phyloP scores from a whole-genome alignment of 371 early-diverging fungal genomes.

The Smittium mucronatum region DNA sequence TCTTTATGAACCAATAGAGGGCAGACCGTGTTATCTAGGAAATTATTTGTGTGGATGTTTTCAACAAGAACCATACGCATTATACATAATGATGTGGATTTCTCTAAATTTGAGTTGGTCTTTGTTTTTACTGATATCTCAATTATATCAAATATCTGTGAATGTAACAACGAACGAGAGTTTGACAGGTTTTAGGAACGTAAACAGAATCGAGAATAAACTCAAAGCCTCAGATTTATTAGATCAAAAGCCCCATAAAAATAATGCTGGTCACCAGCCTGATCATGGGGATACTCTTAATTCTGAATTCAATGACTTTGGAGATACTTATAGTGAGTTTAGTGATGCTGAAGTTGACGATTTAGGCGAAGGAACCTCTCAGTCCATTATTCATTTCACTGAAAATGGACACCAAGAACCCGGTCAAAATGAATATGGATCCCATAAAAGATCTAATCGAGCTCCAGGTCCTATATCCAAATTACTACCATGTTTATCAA shows the following conservation, averaged over 20 bases:
- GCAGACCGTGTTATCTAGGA: conserved; percentile 47
- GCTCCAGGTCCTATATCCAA: background rate
- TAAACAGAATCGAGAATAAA: background rate
- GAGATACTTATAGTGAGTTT: background rate
- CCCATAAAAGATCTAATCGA: background rate
- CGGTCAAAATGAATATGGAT: background rate
- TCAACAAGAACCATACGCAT: conserved; percentile 55
- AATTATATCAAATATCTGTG: conserved; percentile 61
- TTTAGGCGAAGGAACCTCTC: background rate
- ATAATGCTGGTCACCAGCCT: too few relatives aligned
- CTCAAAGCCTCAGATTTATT: too few relatives aligned
- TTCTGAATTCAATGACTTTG: background rate
- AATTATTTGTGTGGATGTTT: conserved; percentile 51
- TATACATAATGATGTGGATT: conserved; percentile 54
- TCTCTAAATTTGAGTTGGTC: conserved; percentile 70
- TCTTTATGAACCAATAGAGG: conserved; percentile 32
- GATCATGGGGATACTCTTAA: background rate
- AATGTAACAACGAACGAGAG: conserved; percentile 84
- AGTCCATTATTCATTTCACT: background rate
- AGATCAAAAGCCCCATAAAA: too few relatives aligned
- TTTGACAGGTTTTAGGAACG: conserved; percentile 41
- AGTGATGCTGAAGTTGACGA: background rate
- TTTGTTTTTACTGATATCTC: conserved; percentile 52
- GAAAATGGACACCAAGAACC: background rate
- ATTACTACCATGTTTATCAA: conserved; percentile 5